phyloP scores from a whole-genome alignment of 164 flowering plant genomes.

The Stephania yunnanensis region DNA sequence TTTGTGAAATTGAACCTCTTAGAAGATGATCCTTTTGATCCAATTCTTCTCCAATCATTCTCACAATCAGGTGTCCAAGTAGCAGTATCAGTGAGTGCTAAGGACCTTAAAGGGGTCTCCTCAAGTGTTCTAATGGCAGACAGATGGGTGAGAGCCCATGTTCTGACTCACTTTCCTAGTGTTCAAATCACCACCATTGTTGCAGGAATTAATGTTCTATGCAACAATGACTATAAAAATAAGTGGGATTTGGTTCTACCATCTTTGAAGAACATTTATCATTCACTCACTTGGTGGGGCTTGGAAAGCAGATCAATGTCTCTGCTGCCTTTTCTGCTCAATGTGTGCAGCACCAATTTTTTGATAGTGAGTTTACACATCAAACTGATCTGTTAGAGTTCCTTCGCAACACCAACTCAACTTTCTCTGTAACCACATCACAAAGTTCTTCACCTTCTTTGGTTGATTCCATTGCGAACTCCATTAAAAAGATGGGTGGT shows the following conservation, averaged over 20 bases:
- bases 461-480: slow-evolving; percentile 29
- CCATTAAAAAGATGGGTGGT: slow-evolving; percentile 42
- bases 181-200: slow-evolving; percentile 56
- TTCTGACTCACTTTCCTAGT: slow-evolving; percentile 50
- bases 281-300: slow-evolving; percentile 70
- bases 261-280: slow-evolving; percentile 49
- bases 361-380: slow-evolving; percentile 24
- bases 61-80: neutral
- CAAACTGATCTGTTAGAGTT: slow-evolving; percentile 43
- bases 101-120: slow-evolving; percentile 26
- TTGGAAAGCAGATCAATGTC: slow-evolving; percentile 57
- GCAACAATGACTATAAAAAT: slow-evolving; percentile 29
- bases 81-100: neutral
- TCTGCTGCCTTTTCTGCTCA: slow-evolving; percentile 42
- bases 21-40: neutral
- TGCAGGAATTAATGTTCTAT: slow-evolving; percentile 42
- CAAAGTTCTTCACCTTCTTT: slow-evolving; percentile 22
- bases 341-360: slow-evolving; percentile 27
- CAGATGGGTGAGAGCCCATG: slow-evolving; percentile 57
- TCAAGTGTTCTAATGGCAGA: slow-evolving; percentile 56
- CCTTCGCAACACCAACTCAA: slow-evolving; percentile 39
- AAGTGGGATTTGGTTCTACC: slow-evolving; percentile 41
- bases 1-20: neutral
- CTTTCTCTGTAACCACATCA: slow-evolving; percentile 37
- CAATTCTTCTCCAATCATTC: neutral